phyloP scores from a whole-genome alignment of 805 yeast species.

The Starmerella cellae region DNA sequence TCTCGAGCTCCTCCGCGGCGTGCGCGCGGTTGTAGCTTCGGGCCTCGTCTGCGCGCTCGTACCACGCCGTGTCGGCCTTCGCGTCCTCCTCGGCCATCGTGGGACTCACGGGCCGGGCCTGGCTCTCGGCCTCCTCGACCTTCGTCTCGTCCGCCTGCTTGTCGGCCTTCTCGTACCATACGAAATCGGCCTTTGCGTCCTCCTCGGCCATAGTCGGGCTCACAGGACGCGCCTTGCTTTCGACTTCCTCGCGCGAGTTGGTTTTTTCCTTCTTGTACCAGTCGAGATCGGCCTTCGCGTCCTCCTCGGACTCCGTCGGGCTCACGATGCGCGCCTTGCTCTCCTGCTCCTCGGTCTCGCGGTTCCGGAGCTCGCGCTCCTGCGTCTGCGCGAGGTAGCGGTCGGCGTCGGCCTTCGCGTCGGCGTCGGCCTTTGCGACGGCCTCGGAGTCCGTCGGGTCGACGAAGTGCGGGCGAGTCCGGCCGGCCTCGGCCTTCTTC shows the following conservation, averaged over 20 bases:
- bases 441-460: slow-evolving; percentile 14
- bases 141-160: background rate
- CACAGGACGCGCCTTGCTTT: background rate
- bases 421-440: slow-evolving; percentile 15
- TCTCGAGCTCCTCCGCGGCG: background rate
- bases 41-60: slow-evolving; percentile 3
- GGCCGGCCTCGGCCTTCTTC: slow-evolving; percentile 1
- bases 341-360: background rate
- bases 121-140: background rate
- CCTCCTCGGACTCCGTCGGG: background rate
- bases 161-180: slow-evolving; percentile 1
- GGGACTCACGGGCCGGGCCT: background rate
- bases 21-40: slow-evolving; percentile 1
- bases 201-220: slow-evolving; percentile 13
- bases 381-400: background rate
- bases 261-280: background rate
- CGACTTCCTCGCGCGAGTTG: background rate
- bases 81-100: slow-evolving; percentile 8
- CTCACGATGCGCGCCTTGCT: background rate
- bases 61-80: slow-evolving; percentile 10
- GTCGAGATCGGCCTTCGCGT: background rate
- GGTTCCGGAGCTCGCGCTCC: background rate
- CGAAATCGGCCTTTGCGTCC: slow-evolving; percentile 15
- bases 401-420: slow-evolving; percentile 1
- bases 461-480: background rate